These are phyloP conservation scores for Apiotrichum siamense DNA, from an alignment of 1,284 basidiomycete genomes.

Conservation along the genomic window DNA sequence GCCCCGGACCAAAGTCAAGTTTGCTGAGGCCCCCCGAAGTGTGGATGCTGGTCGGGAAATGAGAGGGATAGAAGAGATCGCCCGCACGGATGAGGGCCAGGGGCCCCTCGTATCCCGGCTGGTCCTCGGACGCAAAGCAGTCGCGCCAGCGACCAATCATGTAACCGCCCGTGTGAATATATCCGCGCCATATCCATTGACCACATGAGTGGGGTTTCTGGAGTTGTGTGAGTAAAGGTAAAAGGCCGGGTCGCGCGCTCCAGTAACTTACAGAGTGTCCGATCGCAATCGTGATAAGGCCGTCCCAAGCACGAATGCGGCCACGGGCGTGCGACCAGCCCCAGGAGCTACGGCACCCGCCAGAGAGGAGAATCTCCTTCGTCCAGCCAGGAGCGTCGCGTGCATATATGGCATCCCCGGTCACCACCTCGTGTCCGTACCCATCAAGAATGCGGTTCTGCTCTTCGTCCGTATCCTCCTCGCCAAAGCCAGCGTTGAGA, in stretches of 20 bases:
- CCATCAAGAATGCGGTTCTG: constrained; percentile 27
- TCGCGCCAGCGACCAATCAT: constrained; percentile 46
- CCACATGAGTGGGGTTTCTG: constrained; percentile 29
- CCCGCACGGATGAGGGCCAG: constrained; percentile 38
- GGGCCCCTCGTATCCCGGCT: constrained; percentile 39
- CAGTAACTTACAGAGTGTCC: constrained; percentile 7
- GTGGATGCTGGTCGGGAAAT: constrained; percentile 30
- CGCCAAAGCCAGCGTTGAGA: constrained; percentile 37
- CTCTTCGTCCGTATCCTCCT: constrained; percentile 33
- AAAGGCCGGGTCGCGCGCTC: no score
- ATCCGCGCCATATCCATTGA: constrained; percentile 45
- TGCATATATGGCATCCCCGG: constrained; percentile 26
- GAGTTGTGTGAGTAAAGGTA: neutral
- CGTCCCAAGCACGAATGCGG: constrained; percentile 45
- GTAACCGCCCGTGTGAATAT: constrained; percentile 41
- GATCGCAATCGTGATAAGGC: constrained; percentile 33
- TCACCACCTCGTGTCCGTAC: constrained; percentile 35
- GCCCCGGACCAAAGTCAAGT: neutral
- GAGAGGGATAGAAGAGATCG: constrained; percentile 31
- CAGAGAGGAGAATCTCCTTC: constrained; percentile 46
- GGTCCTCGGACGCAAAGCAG: constrained; percentile 37
- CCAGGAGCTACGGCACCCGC: constrained; percentile 32
- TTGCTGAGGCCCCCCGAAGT: constrained; percentile 24
- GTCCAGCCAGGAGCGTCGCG: constrained; percentile 42
- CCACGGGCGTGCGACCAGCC: constrained; percentile 38